Percentiles rank a stretch among this genome's conserved stretches.
These are phyloP conservation scores for Pascua sp. DNA, from an alignment of 1,284 basidiomycete genomes.

Conservation along the genomic window DNA sequence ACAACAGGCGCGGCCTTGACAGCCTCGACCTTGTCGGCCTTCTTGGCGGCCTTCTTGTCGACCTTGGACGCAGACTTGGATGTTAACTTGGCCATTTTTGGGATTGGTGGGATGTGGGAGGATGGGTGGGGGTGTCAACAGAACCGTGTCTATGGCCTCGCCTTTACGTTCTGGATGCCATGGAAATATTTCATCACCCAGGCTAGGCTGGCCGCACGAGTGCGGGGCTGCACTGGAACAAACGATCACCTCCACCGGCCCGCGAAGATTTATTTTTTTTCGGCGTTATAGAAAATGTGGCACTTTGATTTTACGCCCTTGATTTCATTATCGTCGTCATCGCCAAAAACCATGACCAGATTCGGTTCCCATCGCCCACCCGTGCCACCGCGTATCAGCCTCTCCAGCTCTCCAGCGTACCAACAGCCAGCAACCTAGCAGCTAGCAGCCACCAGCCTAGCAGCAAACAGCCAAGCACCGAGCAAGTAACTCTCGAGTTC, in stretches of 20 bases:
- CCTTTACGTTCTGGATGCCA: background rate
- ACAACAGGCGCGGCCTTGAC: background rate
- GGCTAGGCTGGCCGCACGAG: background rate
- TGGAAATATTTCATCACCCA: background rate
- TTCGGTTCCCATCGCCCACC: no score
- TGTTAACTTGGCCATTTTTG: background rate
- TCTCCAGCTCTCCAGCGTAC: no score
- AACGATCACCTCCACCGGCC: background rate
- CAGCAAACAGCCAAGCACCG: no score
- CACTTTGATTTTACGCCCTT: no score
- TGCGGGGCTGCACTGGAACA: background rate
- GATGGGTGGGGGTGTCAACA: background rate
- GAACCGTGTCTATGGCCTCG: background rate
- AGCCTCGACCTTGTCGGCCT: no score
- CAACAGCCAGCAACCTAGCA: no score
- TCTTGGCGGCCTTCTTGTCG: background rate
- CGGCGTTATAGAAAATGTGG: background rate
- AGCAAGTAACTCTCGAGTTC: no score
- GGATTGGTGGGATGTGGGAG: background rate
- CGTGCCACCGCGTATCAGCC: no score
- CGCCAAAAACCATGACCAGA: no score
- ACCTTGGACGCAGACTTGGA: conserved; percentile 1
- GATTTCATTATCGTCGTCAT: no score
- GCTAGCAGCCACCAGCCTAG: no score
- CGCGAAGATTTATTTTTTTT: background rate